Conservation (phyloP, 805 yeast species). For the Metschnikowia koreensis region DNA sequence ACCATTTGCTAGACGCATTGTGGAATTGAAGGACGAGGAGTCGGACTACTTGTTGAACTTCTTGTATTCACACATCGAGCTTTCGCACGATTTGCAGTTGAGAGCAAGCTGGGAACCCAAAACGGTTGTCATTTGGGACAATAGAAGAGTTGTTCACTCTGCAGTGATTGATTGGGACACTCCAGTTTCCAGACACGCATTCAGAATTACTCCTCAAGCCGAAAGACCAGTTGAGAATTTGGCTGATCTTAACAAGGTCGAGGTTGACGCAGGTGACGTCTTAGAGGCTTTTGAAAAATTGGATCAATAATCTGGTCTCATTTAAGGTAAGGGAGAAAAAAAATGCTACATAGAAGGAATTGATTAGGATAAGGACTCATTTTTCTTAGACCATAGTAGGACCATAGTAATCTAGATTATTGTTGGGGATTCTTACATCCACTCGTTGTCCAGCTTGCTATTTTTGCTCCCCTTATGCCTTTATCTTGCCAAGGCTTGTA, state of each 20-base stretch:
- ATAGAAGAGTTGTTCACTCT: conserved; percentile 66
- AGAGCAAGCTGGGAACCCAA: conserved; percentile 71
- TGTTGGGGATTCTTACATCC: no score
- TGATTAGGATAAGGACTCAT: no score
- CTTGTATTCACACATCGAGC: conserved; percentile 51
- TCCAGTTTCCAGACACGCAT: conserved; percentile 67
- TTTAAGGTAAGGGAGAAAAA: neutral
- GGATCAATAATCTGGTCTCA: conserved; percentile 2
- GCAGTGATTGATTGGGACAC: conserved; percentile 67
- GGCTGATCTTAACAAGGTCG: conserved; percentile 33
- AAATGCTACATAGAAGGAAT: neutral
- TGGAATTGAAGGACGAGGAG: conserved; percentile 73
- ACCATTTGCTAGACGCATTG: conserved; percentile 62
- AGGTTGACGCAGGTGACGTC: conserved; percentile 18
- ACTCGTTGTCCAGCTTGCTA: no score
- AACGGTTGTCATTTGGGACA: conserved; percentile 77
- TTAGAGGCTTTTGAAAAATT: conserved; percentile 14
- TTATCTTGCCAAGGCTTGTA: no score
- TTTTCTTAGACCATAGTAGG: no score
- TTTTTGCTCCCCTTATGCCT: no score
- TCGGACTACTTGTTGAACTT: conserved; percentile 58
- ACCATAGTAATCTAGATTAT: no score
- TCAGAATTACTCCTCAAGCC: conserved; percentile 69
- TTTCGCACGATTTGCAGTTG: conserved; percentile 59
- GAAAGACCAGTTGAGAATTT: conserved; percentile 61